Conservation (phyloP, 2,329 filamentous ascomycete genomes). For the Verticillium nubilum region DNA sequence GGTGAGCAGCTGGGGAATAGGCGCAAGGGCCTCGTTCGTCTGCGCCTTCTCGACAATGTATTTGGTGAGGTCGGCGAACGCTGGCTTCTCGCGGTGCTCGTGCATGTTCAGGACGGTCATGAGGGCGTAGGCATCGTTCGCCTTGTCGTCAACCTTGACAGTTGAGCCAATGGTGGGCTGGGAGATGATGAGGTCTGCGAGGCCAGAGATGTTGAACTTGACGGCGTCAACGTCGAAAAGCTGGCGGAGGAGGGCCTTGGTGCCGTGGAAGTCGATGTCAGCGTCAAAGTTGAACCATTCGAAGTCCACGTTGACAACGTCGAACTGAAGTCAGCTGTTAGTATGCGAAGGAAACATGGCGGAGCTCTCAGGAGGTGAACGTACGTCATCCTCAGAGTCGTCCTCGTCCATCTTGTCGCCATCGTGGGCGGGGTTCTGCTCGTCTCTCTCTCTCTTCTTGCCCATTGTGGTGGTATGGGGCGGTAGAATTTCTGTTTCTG, state of each 20-base stretch:
- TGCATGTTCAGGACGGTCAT: conserved; percentile 80
- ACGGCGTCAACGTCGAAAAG: conserved; percentile 84
- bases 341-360: conserved; percentile 4
- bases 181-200: conserved; percentile 80
- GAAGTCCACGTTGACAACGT: conserved; percentile 92
- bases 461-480: conserved; percentile 31
- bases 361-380: conserved; percentile 3
- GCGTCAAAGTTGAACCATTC: conserved; percentile 97
- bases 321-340: conserved; percentile 38
- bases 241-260: conserved; percentile 85
- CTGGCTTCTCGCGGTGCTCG: conserved; percentile 70
- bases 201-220: conserved; percentile 79
- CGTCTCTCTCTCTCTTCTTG: conserved; percentile 45
- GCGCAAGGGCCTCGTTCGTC: conserved; percentile 48
- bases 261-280: conserved; percentile 87
- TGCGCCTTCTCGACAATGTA: conserved; percentile 62
- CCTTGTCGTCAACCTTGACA: conserved; percentile 94
- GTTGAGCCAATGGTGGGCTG: conserved; percentile 88
- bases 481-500: background rate
- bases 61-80: conserved; percentile 62
- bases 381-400: conserved; percentile 49
- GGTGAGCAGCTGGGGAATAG: conserved; percentile 52
- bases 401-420: conserved; percentile 46
- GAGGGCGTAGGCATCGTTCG: conserved; percentile 88
- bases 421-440: conserved; percentile 36